Evolutionary conservation across 2,329 filamentous ascomycete species (phyloP), one percentile per base, ranked within the genome.

Genomic region (Colletotrichum lupini): DNA sequence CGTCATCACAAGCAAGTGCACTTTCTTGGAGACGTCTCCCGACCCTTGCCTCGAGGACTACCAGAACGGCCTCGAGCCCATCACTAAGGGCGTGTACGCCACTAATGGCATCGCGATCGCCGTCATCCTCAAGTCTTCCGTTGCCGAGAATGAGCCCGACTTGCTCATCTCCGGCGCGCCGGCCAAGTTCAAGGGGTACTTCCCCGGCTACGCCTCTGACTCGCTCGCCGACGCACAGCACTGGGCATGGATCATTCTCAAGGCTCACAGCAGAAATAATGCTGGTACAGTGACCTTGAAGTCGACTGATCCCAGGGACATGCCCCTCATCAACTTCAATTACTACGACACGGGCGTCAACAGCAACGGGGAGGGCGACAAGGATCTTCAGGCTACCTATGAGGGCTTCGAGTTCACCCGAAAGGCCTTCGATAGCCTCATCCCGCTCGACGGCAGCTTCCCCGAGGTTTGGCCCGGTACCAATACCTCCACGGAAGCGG

Each of bases 291-390:
- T 94, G n/a, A 87, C 82, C 2, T 84, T 94, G 3, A 84, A 83
- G 30, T 92, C 90, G 0, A 83, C 87, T 0, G 87, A 93, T 77
- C 91, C 92, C 0, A 86, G 87, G 1, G 92, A 93, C 67, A 86
- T 87, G n/a, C 92, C 92, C 0, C 80, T 87, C 35, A 92, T 92
- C 78, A 85, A 87, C 79, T 91, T 91, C 83, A 88, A 88, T 76
- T 89, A 86, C 77, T 91, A 85, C 83, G 83, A 82, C 16, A 77
- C 84, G 26, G 86, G 87, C 2, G 83, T 86, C 8, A 85, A 85
- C 19, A 82, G 86, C 78, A 82, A 86, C 59, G 78, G 86, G 0
- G 77, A 81, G 67, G 83, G 80, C 37, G 77, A 84, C 76, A 80
- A 79, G 73, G 80, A 82, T 57, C 53, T 71, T 1, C 58, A 58